These are phyloP conservation scores for Collybia sordida DNA, from an alignment of 768 basidiomycete genomes.

Conservation along the genomic window DNA sequence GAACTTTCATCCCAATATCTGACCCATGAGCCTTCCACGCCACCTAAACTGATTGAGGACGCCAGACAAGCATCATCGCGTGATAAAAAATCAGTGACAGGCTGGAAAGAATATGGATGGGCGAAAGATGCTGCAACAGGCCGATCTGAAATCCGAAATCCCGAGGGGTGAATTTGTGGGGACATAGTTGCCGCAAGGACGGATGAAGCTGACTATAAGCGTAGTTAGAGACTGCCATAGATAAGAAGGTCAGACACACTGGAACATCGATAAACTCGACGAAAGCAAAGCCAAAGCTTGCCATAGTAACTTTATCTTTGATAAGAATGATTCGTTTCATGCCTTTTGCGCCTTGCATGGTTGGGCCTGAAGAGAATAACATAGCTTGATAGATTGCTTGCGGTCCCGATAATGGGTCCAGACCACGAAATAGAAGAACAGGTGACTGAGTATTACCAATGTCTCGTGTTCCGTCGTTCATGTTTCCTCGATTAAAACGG, in stretches of 20 bases:
- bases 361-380: slow-evolving; percentile 75
- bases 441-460: slow-evolving; percentile 85
- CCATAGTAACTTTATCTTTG: slow-evolving; percentile 84
- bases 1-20: slow-evolving; percentile 93
- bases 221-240: slow-evolving; percentile 7
- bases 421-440: slow-evolving; percentile 85
- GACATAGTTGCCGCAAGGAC: slow-evolving; percentile 89
- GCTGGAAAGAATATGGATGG: slow-evolving; percentile 87
- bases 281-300: slow-evolving; percentile 93
- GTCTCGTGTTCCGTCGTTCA: slow-evolving; percentile 94
- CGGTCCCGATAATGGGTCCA: slow-evolving; percentile 85
- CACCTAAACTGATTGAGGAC: slow-evolving; percentile 69
- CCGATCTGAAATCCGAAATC: slow-evolving; percentile 87
- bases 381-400: slow-evolving; percentile 87
- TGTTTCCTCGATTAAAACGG: slow-evolving; percentile 55
- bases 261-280: slow-evolving; percentile 86
- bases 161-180: slow-evolving; percentile 83
- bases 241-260: slow-evolving; percentile 42
- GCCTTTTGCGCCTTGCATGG: slow-evolving; percentile 78
- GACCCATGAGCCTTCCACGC: slow-evolving; percentile 71
- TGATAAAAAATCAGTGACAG: slow-evolving; percentile 68
- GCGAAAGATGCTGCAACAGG: slow-evolving; percentile 93
- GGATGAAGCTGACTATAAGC: slow-evolving; percentile 69
- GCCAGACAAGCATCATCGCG: slow-evolving; percentile 76
- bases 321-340: slow-evolving; percentile 88